A percentile compares a stretch with the other conserved stretches of the same genome.
Evolutionary conservation across 1,139 yeast genomes (phyloP).

Genomic region (Saccharomycopsis crataegensis): DNA sequence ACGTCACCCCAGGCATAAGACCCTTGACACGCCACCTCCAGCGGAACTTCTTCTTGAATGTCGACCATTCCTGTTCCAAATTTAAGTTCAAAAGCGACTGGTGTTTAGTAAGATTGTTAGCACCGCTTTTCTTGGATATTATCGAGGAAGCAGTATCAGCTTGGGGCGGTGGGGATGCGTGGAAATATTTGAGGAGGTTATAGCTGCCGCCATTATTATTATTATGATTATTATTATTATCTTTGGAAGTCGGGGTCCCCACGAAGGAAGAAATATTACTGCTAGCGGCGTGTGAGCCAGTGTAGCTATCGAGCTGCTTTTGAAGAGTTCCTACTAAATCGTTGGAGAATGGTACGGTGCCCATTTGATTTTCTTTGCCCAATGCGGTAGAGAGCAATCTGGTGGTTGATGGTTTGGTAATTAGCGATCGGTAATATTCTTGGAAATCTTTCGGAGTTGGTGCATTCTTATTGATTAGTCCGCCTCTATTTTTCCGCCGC

Average conservation of each 20-base stretch:
- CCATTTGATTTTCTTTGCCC: not conserved
- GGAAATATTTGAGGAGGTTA: not conserved
- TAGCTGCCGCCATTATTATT: not conserved
- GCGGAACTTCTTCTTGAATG: conserved; percentile 16
- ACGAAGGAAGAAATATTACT: not conserved
- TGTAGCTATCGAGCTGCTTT: conserved; percentile 4
- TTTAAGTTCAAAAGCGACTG: conserved; percentile 6
- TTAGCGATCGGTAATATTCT: conserved; percentile 7
- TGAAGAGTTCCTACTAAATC: conserved; percentile 4
- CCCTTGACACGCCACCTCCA: conserved; percentile 21
- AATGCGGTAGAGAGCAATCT: conserved; percentile 2
- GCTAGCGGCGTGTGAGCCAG: not conserved
- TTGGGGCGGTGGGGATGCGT: not conserved
- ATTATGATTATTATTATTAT: not conserved
- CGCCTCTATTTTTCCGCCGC: not conserved
- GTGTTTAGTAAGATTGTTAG: not conserved
- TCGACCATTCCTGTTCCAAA: conserved; percentile 16
- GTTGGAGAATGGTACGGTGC: conserved; percentile 1
- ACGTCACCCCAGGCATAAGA: conserved; percentile 14
- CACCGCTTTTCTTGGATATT: not conserved
- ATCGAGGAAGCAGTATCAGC: not conserved
- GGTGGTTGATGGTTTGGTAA: conserved; percentile 16
- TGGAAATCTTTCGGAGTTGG: not conserved
- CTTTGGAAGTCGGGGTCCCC: not conserved
- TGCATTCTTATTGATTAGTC: not conserved